Conservation (phyloP, 345 rosid species). For the Conringia planisiliqua region DNA sequence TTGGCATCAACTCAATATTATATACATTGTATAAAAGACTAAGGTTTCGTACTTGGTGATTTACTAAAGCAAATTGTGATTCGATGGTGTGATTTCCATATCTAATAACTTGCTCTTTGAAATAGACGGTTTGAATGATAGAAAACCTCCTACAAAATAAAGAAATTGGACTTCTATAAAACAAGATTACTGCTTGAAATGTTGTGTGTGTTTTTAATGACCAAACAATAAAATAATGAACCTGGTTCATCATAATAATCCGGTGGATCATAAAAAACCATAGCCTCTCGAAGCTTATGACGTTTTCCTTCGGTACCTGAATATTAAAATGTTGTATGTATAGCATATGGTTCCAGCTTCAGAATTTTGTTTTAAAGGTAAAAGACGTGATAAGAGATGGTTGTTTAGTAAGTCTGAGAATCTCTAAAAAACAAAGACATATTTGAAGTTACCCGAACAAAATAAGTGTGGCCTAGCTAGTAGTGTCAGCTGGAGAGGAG, state of each 20-base stretch:
- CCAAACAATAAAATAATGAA: no score
- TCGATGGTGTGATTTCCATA: slow-evolving; percentile 72
- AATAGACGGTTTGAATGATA: slow-evolving; percentile 79
- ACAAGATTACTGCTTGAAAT: background rate
- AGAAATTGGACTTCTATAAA: background rate
- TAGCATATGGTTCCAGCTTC: slow-evolving; percentile 79
- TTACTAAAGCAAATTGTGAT: slow-evolving; percentile 71
- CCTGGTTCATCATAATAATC: slow-evolving; percentile 58
- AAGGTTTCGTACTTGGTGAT: slow-evolving; percentile 64
- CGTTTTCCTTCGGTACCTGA: slow-evolving; percentile 87
- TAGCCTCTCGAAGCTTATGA: slow-evolving; percentile 83
- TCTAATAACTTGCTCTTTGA: slow-evolving; percentile 76
- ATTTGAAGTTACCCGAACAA: no score
- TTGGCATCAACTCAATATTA: no score
- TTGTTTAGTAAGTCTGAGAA: no score
- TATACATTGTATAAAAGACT: slow-evolving; percentile 2
- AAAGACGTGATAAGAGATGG: no score
- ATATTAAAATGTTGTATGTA: slow-evolving; percentile 95
- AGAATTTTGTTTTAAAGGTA: no score
- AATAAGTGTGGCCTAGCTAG: no score
- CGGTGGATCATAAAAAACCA: slow-evolving; percentile 81
- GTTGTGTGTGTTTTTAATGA: slow-evolving; percentile 10
- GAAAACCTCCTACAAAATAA: slow-evolving; percentile 50
- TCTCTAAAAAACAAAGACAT: no score
- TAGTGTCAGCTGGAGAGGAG: no score